Base-by-base conservation (phyloP, 2,329 filamentous ascomycete species). In the Juglanconis sp. region DNA sequence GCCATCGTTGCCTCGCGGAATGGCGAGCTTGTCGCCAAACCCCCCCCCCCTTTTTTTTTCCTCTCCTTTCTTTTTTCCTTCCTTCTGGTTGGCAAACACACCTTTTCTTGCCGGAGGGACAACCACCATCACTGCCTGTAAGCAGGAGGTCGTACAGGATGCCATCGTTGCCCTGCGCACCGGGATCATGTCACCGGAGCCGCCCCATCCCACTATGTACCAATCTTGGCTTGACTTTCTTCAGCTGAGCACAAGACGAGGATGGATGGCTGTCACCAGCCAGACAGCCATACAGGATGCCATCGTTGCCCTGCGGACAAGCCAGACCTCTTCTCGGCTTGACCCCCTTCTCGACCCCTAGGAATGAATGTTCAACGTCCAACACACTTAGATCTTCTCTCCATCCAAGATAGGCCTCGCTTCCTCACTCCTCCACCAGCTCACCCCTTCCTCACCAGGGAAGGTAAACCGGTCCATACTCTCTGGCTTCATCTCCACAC, bases 401-500 rank as follows among this genome's bases (percentile, higher is more conserved):
- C 82, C 82, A 60, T 91, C 87, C 40, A 93, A 73, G 66, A 95
- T 93, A 1, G 80, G 76, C 76, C 79, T 89, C n/a, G 91, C 91
- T 75, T 91, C 90, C 42, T 91, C 88, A 52, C 83, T 88, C 76
- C 78, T 87, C 92, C 92, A 96, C 91, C 91, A 96, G 70, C 91
- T 90, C 66, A 90, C 87, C 4, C 88, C 88, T 63, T 88, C 81
- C 69, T 88, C 84, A 7, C 92, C 91, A 1, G 92, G 92, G 73
- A 86, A 96, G 53, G 83, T 82, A 71, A 82, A 96, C 67, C 75
- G 76, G 65, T 92, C 90, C 91, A 96, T 95, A 73, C 90, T 95
- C 66, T 87, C 90, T 3, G 86, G 76, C 84, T 91, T 94, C 92
- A 96, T 96, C 84, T 96, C 91, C 2, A 96, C 92, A 70, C 90